Conservation (phyloP, 805 yeast genomes). For the Sungouiozyma ichnusensis region DNA sequence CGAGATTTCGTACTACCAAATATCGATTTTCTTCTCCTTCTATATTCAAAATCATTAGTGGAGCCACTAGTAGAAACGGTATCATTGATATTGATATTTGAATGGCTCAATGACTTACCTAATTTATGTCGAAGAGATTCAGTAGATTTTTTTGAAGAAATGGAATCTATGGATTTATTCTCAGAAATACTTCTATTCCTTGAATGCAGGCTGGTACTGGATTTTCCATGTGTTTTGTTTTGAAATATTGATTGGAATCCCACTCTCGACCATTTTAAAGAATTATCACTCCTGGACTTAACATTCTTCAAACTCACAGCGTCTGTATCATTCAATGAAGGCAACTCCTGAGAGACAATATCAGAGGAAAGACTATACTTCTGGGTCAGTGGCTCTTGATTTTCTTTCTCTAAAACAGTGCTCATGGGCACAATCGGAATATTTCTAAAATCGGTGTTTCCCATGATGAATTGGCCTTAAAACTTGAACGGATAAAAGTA, state of each 20-base stretch:
- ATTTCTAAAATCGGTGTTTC: conserved; percentile 27
- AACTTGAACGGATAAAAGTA: too few relatives aligned
- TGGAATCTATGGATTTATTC: conserved; percentile 2
- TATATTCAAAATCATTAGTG: neutral
- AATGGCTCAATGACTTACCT: neutral
- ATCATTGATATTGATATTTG: neutral
- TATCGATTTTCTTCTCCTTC: neutral
- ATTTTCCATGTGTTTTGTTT: conserved; percentile 2
- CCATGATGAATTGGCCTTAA: neutral
- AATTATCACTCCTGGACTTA: neutral
- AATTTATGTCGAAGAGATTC: neutral
- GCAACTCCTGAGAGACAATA: conserved; percentile 23
- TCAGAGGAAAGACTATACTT: conserved; percentile 24
- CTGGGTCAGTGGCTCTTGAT: conserved; percentile 49
- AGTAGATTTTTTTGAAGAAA: neutral
- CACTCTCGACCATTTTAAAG: conserved; percentile 12
- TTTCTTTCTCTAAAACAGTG: conserved; percentile 41
- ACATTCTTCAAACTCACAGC: neutral
- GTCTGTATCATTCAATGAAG: conserved; percentile 14
- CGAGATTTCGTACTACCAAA: neutral
- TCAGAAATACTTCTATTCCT: conserved; percentile 1
- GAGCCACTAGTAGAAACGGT: neutral
- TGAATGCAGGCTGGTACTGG: conserved; percentile 3
- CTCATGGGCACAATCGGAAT: conserved; percentile 40
- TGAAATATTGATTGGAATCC: conserved; percentile 15